Conservation (phyloP, 192 early-diverging fungal species). For the Mortierella antarctica region DNA sequence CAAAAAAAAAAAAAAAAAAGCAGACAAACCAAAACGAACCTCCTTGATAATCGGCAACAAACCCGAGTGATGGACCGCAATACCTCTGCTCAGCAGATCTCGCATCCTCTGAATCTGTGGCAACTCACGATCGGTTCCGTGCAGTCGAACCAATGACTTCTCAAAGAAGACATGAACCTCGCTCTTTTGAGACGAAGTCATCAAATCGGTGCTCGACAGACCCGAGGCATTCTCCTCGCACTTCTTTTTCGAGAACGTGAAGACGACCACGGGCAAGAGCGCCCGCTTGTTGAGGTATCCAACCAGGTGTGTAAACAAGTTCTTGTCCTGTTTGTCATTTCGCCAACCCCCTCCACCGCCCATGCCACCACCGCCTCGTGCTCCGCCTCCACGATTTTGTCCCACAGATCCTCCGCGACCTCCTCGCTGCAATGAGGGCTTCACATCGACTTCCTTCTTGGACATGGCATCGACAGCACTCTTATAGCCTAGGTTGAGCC, state of each 20-base stretch:
- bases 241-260: slow-evolving; percentile 94
- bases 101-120: slow-evolving; percentile 91
- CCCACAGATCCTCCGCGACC: slow-evolving; percentile 42
- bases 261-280: slow-evolving; percentile 90
- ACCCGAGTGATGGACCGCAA: slow-evolving; percentile 98
- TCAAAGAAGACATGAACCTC: slow-evolving; percentile 92
- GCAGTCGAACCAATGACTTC: slow-evolving; percentile 80
- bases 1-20: slow-evolving; percentile 1
- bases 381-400: slow-evolving; percentile 52
- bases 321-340: slow-evolving; percentile 71
- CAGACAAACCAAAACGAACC: slow-evolving; percentile 44
- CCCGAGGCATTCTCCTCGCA: slow-evolving; percentile 92
- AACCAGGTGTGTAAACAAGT: slow-evolving; percentile 85
- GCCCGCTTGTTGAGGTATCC: slow-evolving; percentile 76
- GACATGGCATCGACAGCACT: slow-evolving; percentile 77
- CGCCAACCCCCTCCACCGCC: slow-evolving; percentile 62
- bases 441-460: slow-evolving; percentile 67
- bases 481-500: slow-evolving; percentile 73
- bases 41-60: slow-evolving; percentile 98
- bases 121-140: slow-evolving; percentile 84
- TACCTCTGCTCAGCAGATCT: slow-evolving; percentile 88
- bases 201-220: slow-evolving; percentile 85
- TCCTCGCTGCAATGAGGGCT: slow-evolving; percentile 50
- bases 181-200: slow-evolving; percentile 76
- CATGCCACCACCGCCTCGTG: slow-evolving; percentile 56